Percentiles rank a stretch among this genome's conserved stretches.
Conservation (phyloP, 2,329 filamentous ascomycete species). For the Colletotrichum shisoi region DNA sequence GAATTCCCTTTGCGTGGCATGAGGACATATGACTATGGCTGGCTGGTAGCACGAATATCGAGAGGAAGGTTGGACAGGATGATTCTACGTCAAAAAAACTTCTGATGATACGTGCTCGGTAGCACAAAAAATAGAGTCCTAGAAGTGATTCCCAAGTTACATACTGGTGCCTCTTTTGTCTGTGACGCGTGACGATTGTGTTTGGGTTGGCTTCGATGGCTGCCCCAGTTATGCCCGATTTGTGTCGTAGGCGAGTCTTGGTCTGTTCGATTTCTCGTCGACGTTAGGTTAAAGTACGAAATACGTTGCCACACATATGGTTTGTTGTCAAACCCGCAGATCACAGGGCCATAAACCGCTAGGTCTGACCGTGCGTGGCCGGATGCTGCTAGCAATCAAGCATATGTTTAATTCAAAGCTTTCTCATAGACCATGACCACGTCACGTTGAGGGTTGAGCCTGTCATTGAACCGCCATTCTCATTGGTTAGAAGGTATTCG, state of each 20-base stretch:
- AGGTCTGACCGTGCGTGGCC: no score
- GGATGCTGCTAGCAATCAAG: background rate
- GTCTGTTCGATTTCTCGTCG: background rate
- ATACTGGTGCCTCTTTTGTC: background rate
- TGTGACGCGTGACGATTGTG: background rate
- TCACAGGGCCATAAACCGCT: no score
- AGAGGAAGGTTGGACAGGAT: constrained; percentile 52
- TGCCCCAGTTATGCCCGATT: no score
- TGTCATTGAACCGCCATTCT: background rate
- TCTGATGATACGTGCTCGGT: constrained; percentile 57
- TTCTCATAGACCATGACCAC: no score
- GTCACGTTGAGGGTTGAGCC: no score
- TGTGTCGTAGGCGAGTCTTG: no score
- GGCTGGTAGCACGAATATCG: constrained; percentile 52
- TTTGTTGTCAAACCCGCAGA: no score
- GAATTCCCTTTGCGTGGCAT: constrained; percentile 55
- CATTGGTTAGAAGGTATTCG: background rate
- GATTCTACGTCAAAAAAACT: constrained; percentile 51
- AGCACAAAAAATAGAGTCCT: constrained; percentile 59
- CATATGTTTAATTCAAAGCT: background rate
- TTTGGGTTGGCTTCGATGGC: no score
- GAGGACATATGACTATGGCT: constrained; percentile 54
- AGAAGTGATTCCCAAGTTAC: constrained; percentile 42
- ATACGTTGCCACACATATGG: no score
- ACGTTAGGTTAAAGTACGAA: no score